Evolutionary conservation across 805 yeast species (phyloP).

Genomic region (Kodamaea hsintzibuensis): DNA sequence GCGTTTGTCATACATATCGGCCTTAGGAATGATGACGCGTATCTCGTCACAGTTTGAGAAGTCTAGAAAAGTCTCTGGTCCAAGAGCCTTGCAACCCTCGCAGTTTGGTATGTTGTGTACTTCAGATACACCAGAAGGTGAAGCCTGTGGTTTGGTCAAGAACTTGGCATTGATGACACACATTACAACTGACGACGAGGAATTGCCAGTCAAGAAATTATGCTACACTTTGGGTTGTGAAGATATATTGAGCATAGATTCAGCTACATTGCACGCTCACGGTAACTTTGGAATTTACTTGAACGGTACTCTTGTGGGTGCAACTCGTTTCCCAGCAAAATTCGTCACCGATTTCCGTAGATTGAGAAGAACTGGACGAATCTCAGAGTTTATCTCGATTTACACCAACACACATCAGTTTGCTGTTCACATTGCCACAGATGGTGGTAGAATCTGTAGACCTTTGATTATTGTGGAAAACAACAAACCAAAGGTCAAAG

Average conservation of each 20-base stretch:
- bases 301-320: slow-evolving; percentile 93
- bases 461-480: slow-evolving; percentile 87
- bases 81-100: slow-evolving; percentile 97
- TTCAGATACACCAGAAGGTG: slow-evolving; percentile 99
- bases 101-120: slow-evolving; percentile 99
- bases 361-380: slow-evolving; percentile 79
- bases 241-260: slow-evolving; percentile 76
- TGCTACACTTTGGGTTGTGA: slow-evolving; percentile 89
- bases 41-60: slow-evolving; percentile 98
- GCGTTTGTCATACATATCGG: slow-evolving; percentile 88
- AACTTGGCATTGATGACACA: slow-evolving; percentile 98
- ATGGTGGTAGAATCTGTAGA: slow-evolving; percentile 98
- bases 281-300: slow-evolving; percentile 85
- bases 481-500: slow-evolving; percentile 68
- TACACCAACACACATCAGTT: slow-evolving; percentile 85
- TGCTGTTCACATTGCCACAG: slow-evolving; percentile 97
- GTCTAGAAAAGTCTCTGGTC: slow-evolving; percentile 96
- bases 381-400: slow-evolving; percentile 89
- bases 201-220: slow-evolving; percentile 75
- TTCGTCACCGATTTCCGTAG: slow-evolving; percentile 79
- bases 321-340: slow-evolving; percentile 81
- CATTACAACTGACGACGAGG: slow-evolving; percentile 97
- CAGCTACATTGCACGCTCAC: slow-evolving; percentile 72
- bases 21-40: slow-evolving; percentile 99
- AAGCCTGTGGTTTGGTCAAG: slow-evolving; percentile 98